Conservation (phyloP, 78 protist species). For the Mantamonas sphyraenae region DNA sequence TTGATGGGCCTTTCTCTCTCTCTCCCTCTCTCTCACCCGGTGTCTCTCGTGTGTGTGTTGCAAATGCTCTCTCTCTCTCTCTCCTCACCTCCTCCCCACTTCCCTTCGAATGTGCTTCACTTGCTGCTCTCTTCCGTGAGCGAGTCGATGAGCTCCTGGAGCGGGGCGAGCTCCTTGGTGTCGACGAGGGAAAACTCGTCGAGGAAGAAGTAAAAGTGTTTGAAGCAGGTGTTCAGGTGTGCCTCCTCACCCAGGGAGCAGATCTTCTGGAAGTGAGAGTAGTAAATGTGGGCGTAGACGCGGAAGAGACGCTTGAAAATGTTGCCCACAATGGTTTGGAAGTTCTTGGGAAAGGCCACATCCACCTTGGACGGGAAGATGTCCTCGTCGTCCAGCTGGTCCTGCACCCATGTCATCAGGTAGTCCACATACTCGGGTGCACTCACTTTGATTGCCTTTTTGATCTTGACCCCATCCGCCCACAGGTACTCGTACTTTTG, state of each 20-base stretch:
- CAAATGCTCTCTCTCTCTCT: too few relatives aligned
- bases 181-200: constrained; percentile 67
- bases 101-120: too few relatives aligned
- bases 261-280: constrained; percentile 77
- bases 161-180: constrained; percentile 69
- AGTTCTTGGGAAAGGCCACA: constrained; percentile 83
- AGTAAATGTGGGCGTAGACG: constrained; percentile 95
- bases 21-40: too few relatives aligned
- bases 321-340: constrained; percentile 49
- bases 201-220: constrained; percentile 70
- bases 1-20: too few relatives aligned
- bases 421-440: constrained; percentile 94
- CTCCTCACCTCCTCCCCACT: too few relatives aligned
- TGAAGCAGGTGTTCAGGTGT: constrained; percentile 68
- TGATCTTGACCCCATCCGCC: constrained; percentile 85
- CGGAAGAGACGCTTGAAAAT: constrained; percentile 69
- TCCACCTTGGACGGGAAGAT: constrained; percentile 80
- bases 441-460: constrained; percentile 76
- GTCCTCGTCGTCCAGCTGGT: constrained; percentile 78
- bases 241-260: constrained; percentile 72
- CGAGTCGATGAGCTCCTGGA: constrained; percentile 33
- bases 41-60: too few relatives aligned
- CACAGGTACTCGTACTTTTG: constrained; percentile 87
- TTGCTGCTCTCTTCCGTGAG: too few relatives aligned
- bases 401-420: constrained; percentile 94